Evolutionary conservation across 202 grass and related monocot genomes (phyloP).

Genomic region (Elaeis oleifera): DNA sequence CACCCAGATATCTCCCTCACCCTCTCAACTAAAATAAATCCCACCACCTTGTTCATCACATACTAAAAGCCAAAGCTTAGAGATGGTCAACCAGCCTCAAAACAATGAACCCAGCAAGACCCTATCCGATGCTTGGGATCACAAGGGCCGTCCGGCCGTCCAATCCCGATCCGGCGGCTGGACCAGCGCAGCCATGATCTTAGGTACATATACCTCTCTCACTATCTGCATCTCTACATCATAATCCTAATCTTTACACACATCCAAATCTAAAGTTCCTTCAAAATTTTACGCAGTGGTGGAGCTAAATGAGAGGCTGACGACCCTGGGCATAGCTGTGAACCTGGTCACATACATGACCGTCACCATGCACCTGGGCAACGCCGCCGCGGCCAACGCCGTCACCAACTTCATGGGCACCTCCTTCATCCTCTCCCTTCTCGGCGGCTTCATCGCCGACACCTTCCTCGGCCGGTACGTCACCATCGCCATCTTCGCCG

Average conservation of each 20-base stretch:
- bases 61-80: too few species aligned
- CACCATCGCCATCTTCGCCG: slow-evolving; percentile 80
- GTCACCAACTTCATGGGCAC: slow-evolving; percentile 98
- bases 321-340: slow-evolving; percentile 74
- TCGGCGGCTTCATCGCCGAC: slow-evolving; percentile 88
- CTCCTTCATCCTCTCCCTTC: slow-evolving; percentile 92
- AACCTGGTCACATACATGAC: slow-evolving; percentile 84
- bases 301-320: slow-evolving; percentile 77
- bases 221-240: too few species aligned
- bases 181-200: not conserved
- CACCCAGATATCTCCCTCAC: too few species aligned
- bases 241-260: too few species aligned
- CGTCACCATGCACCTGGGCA: slow-evolving; percentile 72
- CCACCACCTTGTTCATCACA: too few species aligned
- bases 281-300: slow-evolving; percentile 13
- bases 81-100: not conserved
- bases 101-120: not conserved
- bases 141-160: not conserved
- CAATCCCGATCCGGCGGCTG: slow-evolving; percentile 2
- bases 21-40: not conserved
- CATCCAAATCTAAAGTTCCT: too few species aligned
- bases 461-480: slow-evolving; percentile 68
- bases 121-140: not conserved
- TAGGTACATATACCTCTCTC: too few species aligned
- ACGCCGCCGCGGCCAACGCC: slow-evolving; percentile 60